Base-by-base conservation (phyloP, 352 stramenopile species). In the Phytophthora multivora region DNA sequence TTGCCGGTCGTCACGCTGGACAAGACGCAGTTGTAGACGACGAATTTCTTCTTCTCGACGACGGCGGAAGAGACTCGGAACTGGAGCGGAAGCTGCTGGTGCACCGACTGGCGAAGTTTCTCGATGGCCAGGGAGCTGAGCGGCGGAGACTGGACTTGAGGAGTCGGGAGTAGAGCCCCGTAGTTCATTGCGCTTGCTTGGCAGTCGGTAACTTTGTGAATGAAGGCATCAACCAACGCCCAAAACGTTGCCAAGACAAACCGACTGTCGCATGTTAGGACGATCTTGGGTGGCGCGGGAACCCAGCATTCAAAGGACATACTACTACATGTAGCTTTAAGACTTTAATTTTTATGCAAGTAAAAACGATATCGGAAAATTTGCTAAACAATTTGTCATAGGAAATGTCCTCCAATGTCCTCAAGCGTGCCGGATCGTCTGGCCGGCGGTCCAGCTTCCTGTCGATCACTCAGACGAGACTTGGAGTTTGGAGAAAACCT, bases 21-120 rank as follows among this genome's bases (percentile, higher is more conserved):
- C 48, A 85, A 69, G 40, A 50, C 60, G 53, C 61, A 75, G 55
- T 77, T 61, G 61, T 86, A 86, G 11, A 85, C 60, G 6, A 80
- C 74, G 45, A 83, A 74, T 56, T 61, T 61, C 38, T 75, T 61
- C 38, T 75, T 69, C 15, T 79, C 59, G 21, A 71, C 18, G 6
- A 59, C 67, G 31, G 66, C 69, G 21, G 68, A 74, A 19, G 40
- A 41, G 42, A 88, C 52, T 26, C 71, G 60, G 41, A 86, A 59
- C 38, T 81, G 66, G 5, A 88, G 60, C 5, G 79, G 73, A 23
- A 88, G 71, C 1, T 58, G 73, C 36, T 77, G 67, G 28, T 50
- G 63, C 9, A 68, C 58, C 10, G 66, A 64, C 38, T 65, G 21
- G 18, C 59, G 42, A 36, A 82, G 67, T 39, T 63, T 75, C 51